A percentile compares a stretch with the other conserved stretches of the same genome.
Evolutionary conservation across 1,284 basidiomycete species (phyloP).

Genomic region (Thelephora terrestris): DNA sequence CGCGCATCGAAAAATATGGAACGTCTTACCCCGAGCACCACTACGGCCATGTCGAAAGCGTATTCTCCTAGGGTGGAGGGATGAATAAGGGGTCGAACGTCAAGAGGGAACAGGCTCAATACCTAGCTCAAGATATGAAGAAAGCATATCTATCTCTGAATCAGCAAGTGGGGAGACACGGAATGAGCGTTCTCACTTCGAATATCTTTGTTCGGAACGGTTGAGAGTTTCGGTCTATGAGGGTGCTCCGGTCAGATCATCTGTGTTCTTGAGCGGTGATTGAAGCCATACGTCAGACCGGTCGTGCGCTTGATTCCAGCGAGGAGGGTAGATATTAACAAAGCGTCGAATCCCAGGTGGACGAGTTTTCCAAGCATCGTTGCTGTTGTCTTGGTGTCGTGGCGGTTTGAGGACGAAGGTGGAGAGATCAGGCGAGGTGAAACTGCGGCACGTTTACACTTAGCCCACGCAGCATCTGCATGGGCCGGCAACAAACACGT

Average conservation of each 20-base stretch:
- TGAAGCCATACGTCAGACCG: constrained; percentile 58
- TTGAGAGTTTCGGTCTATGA: constrained; percentile 51
- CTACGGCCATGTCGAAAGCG: constrained; percentile 72
- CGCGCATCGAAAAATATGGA: background rate
- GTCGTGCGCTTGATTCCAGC: constrained; percentile 75
- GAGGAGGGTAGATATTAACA: constrained; percentile 67
- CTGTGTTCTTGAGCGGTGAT: background rate
- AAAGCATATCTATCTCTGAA: constrained; percentile 44
- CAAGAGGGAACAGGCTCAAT: constrained; percentile 14
- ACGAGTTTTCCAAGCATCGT: constrained; percentile 53
- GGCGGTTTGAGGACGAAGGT: background rate
- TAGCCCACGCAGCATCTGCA: background rate
- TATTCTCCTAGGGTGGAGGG: constrained; percentile 52
- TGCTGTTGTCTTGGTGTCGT: background rate
- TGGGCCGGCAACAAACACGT: too few species aligned
- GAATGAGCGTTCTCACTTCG: constrained; percentile 46
- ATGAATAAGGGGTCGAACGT: background rate
- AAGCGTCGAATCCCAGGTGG: constrained; percentile 68
- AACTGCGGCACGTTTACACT: background rate
- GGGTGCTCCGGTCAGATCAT: background rate
- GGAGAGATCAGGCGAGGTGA: background rate
- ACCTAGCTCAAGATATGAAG: constrained; percentile 73
- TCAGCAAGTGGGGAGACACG: constrained; percentile 4
- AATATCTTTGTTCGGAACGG: constrained; percentile 75
- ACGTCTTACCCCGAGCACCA: constrained; percentile 61